Evolutionary conservation across 2,329 filamentous ascomycete species (phyloP), one percentile per base, ranked within the genome.

Genomic region (Talaromyces islandicus): DNA sequence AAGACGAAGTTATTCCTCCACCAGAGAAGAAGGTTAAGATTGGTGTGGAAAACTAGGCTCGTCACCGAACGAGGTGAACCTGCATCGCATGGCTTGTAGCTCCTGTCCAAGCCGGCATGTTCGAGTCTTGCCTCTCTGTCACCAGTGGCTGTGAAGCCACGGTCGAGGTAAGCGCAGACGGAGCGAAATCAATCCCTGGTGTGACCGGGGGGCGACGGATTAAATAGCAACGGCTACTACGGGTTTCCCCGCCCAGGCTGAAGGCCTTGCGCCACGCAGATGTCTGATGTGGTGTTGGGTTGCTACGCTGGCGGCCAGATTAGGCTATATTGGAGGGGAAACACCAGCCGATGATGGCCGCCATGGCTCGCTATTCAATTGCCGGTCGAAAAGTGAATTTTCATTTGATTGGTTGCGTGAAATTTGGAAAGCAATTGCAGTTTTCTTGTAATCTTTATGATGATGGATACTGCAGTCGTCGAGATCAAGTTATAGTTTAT

Each of bases 11-110:
- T n/a, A 78, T 88, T 54, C 84, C 85, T 12, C 68, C 75, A 5
- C 77, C 78, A 11, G 85, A 88, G 76, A 88, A 85, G 77, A 80
- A 83, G 66, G 82, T 87, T 55, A 82, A 84, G 65, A 85, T 87
- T 64, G 76, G 75, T 21, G 69, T 86, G 46, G 60, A 62, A 17
- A 59, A 60, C 35, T 62, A 59, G 41, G 41, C 35, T 27, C 35
- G 24, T 53, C 29, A 38, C 54, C 17, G 25, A 21, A 27, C 24
- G 50, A 38, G 56, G 55, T 61, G 55, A 58, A 61, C 30, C 25
- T 35, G 46, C 59, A 58, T 57, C 50, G 56, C 59, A 38, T 32
- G 55, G 59, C 55, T 61, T 61, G 59, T 61, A 61, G 59, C 59
- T 61, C 59, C 35, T 54, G 59, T 61, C 59, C 59, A 56, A 61